Evolutionary conservation across 805 yeast species (phyloP).

Genomic region (Pichia eremophila): DNA sequence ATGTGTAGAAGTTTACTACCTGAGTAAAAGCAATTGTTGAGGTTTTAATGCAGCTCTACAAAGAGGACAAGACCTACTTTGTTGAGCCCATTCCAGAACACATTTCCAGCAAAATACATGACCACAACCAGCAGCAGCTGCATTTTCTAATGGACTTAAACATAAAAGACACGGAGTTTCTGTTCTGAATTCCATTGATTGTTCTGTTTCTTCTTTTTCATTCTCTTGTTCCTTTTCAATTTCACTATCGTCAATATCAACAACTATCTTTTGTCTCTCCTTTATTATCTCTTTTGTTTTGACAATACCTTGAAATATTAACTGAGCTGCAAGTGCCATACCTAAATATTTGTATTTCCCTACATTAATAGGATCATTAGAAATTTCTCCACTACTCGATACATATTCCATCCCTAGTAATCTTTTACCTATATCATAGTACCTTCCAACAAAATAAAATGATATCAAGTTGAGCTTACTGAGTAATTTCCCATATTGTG

Average conservation of each 20-base stretch:
- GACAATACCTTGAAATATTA: constrained; percentile 28
- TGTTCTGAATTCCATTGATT: constrained; percentile 61
- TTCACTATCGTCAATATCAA: neutral
- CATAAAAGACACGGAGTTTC: constrained; percentile 76
- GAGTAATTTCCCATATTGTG: neutral
- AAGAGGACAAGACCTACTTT: constrained; percentile 82
- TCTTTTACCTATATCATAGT: constrained; percentile 70
- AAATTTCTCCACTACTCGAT: constrained; percentile 46
- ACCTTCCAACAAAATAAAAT: constrained; percentile 41
- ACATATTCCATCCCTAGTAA: constrained; percentile 74
- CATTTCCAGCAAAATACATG: constrained; percentile 92
- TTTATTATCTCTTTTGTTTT: neutral
- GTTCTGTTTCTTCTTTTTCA: constrained; percentile 34
- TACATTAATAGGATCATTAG: constrained; percentile 24
- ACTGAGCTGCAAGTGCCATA: constrained; percentile 45
- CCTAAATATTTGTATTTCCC: constrained; percentile 77
- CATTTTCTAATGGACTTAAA: constrained; percentile 67
- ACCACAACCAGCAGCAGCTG: constrained; percentile 84
- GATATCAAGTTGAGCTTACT: neutral
- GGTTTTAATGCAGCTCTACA: constrained; percentile 71
- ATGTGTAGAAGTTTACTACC: neutral
- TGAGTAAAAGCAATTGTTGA: constrained; percentile 39
- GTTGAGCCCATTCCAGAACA: constrained; percentile 81
- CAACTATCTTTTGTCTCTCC: neutral
- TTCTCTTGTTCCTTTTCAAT: constrained; percentile 34